Percentiles rank a stretch among this genome's conserved stretches.
Conservation (phyloP, 148 eudicot genomes). For the Selenicereus undatus region DNA sequence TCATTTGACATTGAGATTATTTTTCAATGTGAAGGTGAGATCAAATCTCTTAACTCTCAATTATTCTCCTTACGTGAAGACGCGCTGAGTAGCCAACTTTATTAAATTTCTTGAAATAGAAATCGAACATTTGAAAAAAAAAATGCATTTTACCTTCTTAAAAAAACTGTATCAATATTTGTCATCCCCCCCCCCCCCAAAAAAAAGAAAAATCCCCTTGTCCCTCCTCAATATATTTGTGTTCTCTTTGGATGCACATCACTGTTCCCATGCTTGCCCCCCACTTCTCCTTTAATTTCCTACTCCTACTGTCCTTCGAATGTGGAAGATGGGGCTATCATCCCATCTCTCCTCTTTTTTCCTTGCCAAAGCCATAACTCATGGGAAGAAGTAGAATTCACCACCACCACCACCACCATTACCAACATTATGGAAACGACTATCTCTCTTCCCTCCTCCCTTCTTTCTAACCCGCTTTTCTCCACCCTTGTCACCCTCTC, state of each 20-base stretch:
- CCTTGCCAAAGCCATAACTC: neutral
- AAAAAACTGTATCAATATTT: too few relatives aligned
- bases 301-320: neutral
- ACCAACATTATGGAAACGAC: constrained; percentile 2
- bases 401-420: neutral
- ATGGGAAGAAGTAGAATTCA: neutral
- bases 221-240: too few relatives aligned
- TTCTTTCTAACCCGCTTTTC: constrained; percentile 39
- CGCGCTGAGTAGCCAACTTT: too few relatives aligned
- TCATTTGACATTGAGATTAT: too few relatives aligned
- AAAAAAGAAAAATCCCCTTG: neutral
- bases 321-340: neutral
- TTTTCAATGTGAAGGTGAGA: too few relatives aligned
- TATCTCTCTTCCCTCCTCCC: neutral
- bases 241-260: constrained; percentile 22
- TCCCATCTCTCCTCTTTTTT: constrained; percentile 17
- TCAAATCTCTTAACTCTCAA: too few relatives aligned
- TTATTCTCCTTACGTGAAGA: too few relatives aligned
- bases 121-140: too few relatives aligned
- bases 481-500: constrained; percentile 44
- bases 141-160: neutral
- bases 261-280: constrained; percentile 23
- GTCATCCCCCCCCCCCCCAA: neutral
- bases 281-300: neutral
- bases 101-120: too few relatives aligned